phyloP scores from a whole-genome alignment of 805 yeast genomes.

The Lachancea nothofagi region DNA sequence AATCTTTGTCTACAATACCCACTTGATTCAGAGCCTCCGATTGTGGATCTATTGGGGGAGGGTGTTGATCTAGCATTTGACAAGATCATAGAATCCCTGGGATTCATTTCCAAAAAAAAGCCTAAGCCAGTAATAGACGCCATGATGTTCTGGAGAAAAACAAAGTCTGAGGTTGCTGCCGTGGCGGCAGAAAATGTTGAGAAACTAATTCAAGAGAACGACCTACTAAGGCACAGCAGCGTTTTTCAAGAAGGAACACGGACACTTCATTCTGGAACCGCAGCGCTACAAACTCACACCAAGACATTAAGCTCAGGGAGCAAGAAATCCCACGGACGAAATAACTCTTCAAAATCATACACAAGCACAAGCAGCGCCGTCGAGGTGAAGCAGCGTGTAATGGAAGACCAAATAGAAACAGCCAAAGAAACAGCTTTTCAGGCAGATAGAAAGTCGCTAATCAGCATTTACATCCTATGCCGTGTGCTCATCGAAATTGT shows the following conservation, averaged over 20 bases:
- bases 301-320: conserved; percentile 33
- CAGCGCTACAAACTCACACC: conserved; percentile 24
- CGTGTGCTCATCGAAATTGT: conserved; percentile 91
- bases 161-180: conserved; percentile 81
- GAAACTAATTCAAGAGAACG: conserved; percentile 36
- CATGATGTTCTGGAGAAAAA: conserved; percentile 96
- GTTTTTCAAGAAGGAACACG: conserved; percentile 4
- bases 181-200: conserved; percentile 52
- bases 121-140: conserved; percentile 97
- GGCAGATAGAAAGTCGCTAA: conserved; percentile 80
- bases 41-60: conserved; percentile 70
- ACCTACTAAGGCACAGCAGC: conserved; percentile 9
- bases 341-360: conserved; percentile 44
- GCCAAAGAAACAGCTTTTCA: conserved; percentile 66
- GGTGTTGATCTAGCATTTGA: conserved; percentile 87
- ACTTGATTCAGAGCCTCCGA: conserved; percentile 64
- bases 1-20: conserved; percentile 64
- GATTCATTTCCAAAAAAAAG: conserved; percentile 81
- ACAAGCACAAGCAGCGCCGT: conserved; percentile 30
- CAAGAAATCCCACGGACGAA: conserved; percentile 41
- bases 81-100: conserved; percentile 76
- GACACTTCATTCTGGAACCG: conserved; percentile 5
- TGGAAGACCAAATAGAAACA: conserved; percentile 35
- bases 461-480: conserved; percentile 82
- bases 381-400: conserved; percentile 53